A percentile compares a stretch with the other conserved stretches of the same genome.
phyloP scores from a whole-genome alignment of 2,329 filamentous ascomycete species.

The Ceratocystis harringtonii region DNA sequence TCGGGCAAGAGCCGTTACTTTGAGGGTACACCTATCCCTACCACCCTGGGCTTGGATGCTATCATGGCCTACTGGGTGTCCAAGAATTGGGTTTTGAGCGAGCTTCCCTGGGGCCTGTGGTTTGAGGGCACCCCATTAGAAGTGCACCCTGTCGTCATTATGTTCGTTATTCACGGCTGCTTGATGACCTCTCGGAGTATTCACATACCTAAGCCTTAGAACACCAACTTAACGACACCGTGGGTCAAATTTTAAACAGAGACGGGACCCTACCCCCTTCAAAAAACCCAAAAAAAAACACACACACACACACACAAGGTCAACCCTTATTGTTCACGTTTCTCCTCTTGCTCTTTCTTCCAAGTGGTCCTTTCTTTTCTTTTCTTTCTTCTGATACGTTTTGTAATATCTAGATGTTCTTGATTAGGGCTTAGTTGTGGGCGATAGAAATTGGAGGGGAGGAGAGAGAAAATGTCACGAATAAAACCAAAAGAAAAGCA shows the following conservation, averaged over 20 bases:
- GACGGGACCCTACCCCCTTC: background rate
- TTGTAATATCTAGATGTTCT: slow-evolving; percentile 1
- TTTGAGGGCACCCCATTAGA: slow-evolving; percentile 54
- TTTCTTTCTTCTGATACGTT: background rate
- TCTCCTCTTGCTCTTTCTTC: background rate
- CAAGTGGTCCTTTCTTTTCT: background rate
- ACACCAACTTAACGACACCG: no score
- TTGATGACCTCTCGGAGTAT: slow-evolving; percentile 92
- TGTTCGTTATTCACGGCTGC: slow-evolving; percentile 83
- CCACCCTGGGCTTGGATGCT: slow-evolving; percentile 62
- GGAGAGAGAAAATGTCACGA: background rate
- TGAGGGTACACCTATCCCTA: slow-evolving; percentile 92
- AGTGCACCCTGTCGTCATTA: slow-evolving; percentile 64
- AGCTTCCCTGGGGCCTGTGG: slow-evolving; percentile 62
- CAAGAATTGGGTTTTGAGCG: slow-evolving; percentile 61
- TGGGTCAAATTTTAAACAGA: background rate
- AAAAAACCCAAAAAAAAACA: background rate
- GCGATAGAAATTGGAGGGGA: background rate
- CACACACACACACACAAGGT: background rate
- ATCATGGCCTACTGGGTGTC: slow-evolving; percentile 84
- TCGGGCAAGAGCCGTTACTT: slow-evolving; percentile 89
- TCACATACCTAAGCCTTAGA: slow-evolving; percentile 74
- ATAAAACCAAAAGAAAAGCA: background rate
- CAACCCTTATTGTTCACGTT: background rate
- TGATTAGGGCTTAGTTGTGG: background rate